These are phyloP conservation scores for Strigomonas galati DNA, from an alignment of 208 protist species.

Conservation along the genomic window DNA sequence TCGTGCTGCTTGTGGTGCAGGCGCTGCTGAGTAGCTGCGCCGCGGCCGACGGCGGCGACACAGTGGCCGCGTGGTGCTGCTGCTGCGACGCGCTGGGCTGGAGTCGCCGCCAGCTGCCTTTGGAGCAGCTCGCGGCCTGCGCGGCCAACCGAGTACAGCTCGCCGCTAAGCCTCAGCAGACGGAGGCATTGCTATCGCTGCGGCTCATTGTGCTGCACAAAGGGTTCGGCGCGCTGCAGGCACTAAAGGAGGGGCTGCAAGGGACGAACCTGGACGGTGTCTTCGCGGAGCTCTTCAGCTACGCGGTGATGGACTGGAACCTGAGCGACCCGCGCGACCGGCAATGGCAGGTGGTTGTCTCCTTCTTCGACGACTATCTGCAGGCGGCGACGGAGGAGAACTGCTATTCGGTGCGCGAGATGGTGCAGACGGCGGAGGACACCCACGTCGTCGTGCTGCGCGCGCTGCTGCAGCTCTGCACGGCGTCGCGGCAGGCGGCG, in stretches of 20 bases:
- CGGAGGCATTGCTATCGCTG: constrained; percentile 52
- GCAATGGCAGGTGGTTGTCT: constrained; percentile 33
- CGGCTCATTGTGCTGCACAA: constrained; percentile 53
- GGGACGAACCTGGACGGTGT: constrained; percentile 33
- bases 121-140: constrained; percentile 35
- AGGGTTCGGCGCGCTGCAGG: constrained; percentile 56
- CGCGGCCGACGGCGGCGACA: constrained; percentile 4
- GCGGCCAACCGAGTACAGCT: constrained; percentile 20
- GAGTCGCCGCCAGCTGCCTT: constrained; percentile 46
- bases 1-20: constrained; percentile 30
- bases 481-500: constrained; percentile 11
- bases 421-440: constrained; percentile 17
- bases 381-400: constrained; percentile 10
- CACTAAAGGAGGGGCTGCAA: constrained; percentile 29
- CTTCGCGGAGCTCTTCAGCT: constrained; percentile 65
- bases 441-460: constrained; percentile 37
- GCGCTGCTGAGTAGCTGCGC: constrained; percentile 45
- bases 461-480: constrained; percentile 38
- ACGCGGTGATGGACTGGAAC: constrained; percentile 60
- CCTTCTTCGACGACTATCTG: constrained; percentile 50
- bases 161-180: constrained; percentile 16
- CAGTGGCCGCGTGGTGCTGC: constrained; percentile 25
- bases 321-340: constrained; percentile 48
- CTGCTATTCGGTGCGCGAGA: constrained; percentile 32
- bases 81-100: constrained; percentile 58